Evolutionary conservation across 2,329 filamentous ascomycete genomes (phyloP), one percentile per base, ranked within the genome.

Genomic region (Sodiomyces alkalinus): DNA sequence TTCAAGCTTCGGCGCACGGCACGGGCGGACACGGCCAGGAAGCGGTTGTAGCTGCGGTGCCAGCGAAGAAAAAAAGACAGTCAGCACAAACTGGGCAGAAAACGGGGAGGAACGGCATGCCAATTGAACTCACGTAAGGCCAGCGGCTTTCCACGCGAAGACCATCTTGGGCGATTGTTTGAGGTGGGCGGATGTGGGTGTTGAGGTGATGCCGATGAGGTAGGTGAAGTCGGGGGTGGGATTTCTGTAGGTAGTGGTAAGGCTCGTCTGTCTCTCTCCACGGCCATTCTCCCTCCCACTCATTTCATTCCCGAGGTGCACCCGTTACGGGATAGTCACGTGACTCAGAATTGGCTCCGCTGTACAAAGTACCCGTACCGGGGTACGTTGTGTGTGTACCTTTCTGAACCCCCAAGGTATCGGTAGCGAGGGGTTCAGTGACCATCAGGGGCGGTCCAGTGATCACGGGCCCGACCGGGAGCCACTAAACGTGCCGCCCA

Each of bases 101-200:
- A n/a, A n/a, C n/a, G n/a, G n/a, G n/a, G n/a, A n/a, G n/a, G n/a
- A n/a, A n/a, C n/a, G n/a, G n/a, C n/a, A n/a, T n/a, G 13, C 34
- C 26, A 36, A 44, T 37, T 38, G 35, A n/a, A 69, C 82, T 59
- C 80, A 93, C 86, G 77, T 92, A 56, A 96, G 69, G 62, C 90
- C 90, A 58, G 90, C 82, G 54, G 86, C 74, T 80, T 94, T 96
- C 90, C 87, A 98, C 56, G 86, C 82, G 68, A 86, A 87, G 64
- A 80, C 69, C 90, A 96, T 98, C 65, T 72, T 82, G 72, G n/a
- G 55, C 55, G 56, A 52, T 47, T 38, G 44, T 31, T 35, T 44
- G 40, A 44, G 41, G 39, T 40, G 29, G 14, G 23, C 41, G 39
- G 29, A 17, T 27, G 17, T 38, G 34, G 38, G 39, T 33, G 39